Base-by-base conservation (phyloP, 805 yeast genomes). In the Monosporozyma aquatica region DNA sequence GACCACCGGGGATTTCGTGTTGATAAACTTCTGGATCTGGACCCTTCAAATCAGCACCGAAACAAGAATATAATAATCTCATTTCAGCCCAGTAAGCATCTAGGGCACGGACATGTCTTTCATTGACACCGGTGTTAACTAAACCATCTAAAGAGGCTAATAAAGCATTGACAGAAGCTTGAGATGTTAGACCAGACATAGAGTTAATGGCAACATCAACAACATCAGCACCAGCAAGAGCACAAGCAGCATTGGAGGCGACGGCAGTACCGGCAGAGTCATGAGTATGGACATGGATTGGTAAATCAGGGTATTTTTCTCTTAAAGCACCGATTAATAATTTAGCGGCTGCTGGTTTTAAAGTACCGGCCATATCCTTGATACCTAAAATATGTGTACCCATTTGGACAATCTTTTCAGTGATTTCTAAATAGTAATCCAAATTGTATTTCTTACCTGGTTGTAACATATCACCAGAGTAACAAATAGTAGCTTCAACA, bases 221-320 rank as follows among this genome's bases (percentile, higher is more conserved):
- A 45, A 84, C 94, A 71, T 92, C 98, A 30, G 97, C 98, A 58
- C 99, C 99, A 29, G 97, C 95, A 54, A 72, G 65, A 15, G 97
- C 97, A 64, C 89, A 82, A 4, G 92, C 95, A 56, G 82, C 82
- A 92, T 90, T 89, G 26, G 95, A 82, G 36, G 97, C 90, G 51
- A 92, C 96, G 68, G 95, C 99, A 43, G 98, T 92, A 71, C 98
- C 99, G 28, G 99, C 98, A 49, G 97, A 89, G 69, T 92, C 99
- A 68, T 92, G 99, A 27, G 97, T 89, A 69, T 92, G 99, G 36
- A 92, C 97, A 64, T 92, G 99, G 61, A 92, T 92, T 54, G 97
- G 97, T 61, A 92, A 73, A 59, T 86, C 78, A 45, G 99, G 98
- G 68, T 84, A 86, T 66, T 76, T 80, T 47, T 75, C 77, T 69